These are phyloP conservation scores for Fusarium longipes DNA, from an alignment of 2,329 filamentous ascomycete species.

Conservation along the genomic window DNA sequence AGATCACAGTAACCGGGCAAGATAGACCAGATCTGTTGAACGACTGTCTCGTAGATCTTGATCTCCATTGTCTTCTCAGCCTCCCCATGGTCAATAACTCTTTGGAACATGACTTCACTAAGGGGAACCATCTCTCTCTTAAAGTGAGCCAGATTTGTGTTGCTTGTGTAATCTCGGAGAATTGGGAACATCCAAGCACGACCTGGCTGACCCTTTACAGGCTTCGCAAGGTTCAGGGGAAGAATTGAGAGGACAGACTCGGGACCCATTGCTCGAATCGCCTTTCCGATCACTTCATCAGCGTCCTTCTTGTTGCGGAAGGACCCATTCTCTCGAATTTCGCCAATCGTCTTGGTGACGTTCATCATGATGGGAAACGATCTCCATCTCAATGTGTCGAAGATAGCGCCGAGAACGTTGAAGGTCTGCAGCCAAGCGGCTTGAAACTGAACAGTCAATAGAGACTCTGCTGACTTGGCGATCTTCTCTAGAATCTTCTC, in stretches of 20 bases:
- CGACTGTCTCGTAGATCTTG: constrained; percentile 97
- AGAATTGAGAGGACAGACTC: constrained; percentile 84
- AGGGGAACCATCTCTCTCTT: constrained; percentile 86
- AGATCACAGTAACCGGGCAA: constrained; percentile 95
- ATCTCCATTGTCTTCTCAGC: constrained; percentile 93
- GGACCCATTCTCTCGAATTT: constrained; percentile 85
- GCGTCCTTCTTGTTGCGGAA: constrained; percentile 96
- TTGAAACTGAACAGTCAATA: constrained; percentile 92
- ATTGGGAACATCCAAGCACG: constrained; percentile 95
- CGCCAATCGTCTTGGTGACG: constrained; percentile 82
- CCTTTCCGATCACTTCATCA: constrained; percentile 88
- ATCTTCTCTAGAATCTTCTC: constrained; percentile 90
- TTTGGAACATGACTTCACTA: constrained; percentile 90
- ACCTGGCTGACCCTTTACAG: constrained; percentile 80
- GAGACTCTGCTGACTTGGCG: constrained; percentile 75
- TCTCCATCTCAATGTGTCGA: constrained; percentile 87
- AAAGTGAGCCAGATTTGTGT: constrained; percentile 89
- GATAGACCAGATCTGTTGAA: constrained; percentile 94
- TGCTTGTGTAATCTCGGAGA: constrained; percentile 87
- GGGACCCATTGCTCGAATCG: constrained; percentile 89
- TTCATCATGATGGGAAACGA: constrained; percentile 81
- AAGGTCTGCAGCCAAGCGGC: constrained; percentile 96
- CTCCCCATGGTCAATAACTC: constrained; percentile 82
- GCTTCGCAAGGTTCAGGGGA: constrained; percentile 85
- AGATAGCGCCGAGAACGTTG: constrained; percentile 86